phyloP scores from a whole-genome alignment of 495 filamentous ascomycete genomes.

The Cairneyella variabilis region DNA sequence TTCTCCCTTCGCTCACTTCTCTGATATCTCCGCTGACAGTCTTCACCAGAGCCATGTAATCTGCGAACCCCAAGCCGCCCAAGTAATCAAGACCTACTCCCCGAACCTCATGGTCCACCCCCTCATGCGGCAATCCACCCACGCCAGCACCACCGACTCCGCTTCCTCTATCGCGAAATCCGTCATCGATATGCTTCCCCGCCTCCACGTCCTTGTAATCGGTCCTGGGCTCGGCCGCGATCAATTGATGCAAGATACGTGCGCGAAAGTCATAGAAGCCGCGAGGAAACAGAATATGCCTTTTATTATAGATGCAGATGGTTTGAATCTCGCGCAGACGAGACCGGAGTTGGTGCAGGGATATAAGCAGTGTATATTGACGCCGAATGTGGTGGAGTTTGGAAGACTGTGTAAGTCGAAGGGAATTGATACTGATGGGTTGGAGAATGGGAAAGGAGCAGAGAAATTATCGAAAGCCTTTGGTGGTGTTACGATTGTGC shows the following conservation, averaged over 20 bases:
- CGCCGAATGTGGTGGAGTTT: conserved; percentile 94
- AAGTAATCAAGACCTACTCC: conserved; percentile 95
- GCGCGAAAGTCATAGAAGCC: conserved; percentile 71
- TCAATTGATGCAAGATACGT: conserved; percentile 82
- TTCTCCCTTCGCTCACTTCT: not conserved
- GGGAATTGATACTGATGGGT: conserved; percentile 52
- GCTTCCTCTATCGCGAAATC: conserved; percentile 56
- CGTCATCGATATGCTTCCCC: conserved; percentile 75
- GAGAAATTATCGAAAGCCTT: conserved; percentile 67
- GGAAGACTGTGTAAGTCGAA: conserved; percentile 68
- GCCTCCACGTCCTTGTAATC: conserved; percentile 90
- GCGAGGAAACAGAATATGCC: conserved; percentile 71
- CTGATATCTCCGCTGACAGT: not conserved
- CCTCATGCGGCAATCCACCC: conserved; percentile 72
- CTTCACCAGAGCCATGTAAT: conserved; percentile 81
- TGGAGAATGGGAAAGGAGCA: conserved; percentile 33
- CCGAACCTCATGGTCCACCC: conserved; percentile 99
- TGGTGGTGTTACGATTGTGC: conserved; percentile 84
- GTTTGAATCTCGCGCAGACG: conserved; percentile 69
- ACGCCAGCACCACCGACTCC: conserved; percentile 41
- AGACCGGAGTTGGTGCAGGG: conserved; percentile 74
- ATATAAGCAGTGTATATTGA: conserved; percentile 82
- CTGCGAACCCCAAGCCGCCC: conserved; percentile 82
- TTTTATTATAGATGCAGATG: conserved; percentile 91
- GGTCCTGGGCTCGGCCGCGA: conserved; percentile 92